Conservation (phyloP, 345 rosid species). For the Dipteronia sinensis region DNA sequence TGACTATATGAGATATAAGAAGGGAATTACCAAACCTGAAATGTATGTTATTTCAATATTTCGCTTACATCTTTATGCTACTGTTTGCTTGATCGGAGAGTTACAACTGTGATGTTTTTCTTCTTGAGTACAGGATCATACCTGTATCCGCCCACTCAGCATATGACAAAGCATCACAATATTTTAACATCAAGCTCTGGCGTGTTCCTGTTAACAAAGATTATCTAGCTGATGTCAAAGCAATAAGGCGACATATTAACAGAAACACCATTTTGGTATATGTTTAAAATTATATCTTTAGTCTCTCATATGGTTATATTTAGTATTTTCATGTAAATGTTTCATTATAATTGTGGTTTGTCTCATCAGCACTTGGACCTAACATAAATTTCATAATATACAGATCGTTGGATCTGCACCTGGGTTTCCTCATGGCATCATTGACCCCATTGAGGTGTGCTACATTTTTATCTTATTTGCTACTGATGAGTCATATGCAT, state of each 20-base stretch:
- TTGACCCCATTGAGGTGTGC: constrained; percentile 92
- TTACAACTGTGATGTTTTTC: constrained; percentile 19
- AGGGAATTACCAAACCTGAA: constrained; percentile 88
- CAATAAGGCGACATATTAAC: constrained; percentile 59
- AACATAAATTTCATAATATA: constrained; percentile 26
- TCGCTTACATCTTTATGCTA: constrained; percentile 1
- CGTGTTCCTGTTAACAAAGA: constrained; percentile 86
- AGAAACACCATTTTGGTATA: constrained; percentile 87
- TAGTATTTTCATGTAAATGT: constrained; percentile 1
- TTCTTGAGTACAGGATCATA: constrained; percentile 67
- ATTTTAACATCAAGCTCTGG: constrained; percentile 90
- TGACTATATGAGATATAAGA: constrained; percentile 86
- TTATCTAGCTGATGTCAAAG: constrained; percentile 84
- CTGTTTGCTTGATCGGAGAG: constrained; percentile 12
- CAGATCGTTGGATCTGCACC: constrained; percentile 99
- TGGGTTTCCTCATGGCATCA: constrained; percentile 95
- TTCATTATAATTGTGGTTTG: constrained; percentile 6
- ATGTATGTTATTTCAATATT: constrained; percentile 45
- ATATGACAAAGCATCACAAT: constrained; percentile 95
- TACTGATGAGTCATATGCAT: constrained; percentile 6
- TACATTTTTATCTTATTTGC: not conserved
- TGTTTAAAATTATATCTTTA: not conserved
- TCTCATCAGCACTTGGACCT: constrained; percentile 18
- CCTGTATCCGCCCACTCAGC: constrained; percentile 97
- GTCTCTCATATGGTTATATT: not conserved